These are phyloP conservation scores for Xanthoparmelia taractica DNA, from an alignment of 495 filamentous ascomycete species.

Conservation along the genomic window DNA sequence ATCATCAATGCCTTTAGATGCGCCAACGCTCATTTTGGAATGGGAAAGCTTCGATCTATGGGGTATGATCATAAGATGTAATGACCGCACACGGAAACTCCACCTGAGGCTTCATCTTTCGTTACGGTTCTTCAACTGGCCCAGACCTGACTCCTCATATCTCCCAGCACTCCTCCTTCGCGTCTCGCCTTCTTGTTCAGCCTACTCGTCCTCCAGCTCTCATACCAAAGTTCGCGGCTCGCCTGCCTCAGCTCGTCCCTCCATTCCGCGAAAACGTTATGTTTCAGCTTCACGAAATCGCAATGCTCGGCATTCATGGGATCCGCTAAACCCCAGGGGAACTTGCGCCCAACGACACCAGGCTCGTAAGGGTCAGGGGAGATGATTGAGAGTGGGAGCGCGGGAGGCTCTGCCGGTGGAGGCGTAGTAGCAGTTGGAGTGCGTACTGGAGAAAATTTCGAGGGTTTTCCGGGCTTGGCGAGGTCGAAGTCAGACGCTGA, in stretches of 20 bases:
- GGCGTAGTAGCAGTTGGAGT: conserved; percentile 13
- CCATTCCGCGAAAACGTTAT: conserved; percentile 91
- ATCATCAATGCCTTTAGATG: conserved; percentile 8
- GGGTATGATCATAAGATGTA: conserved; percentile 22
- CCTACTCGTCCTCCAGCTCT: conserved; percentile 82
- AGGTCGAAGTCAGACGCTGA: conserved; percentile 43
- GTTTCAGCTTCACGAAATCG: conserved; percentile 85
- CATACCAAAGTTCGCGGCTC: conserved; percentile 90
- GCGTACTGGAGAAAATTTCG: conserved; percentile 42
- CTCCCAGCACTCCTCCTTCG: conserved; percentile 16
- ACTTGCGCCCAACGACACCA: conserved; percentile 67
- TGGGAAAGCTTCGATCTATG: conserved; percentile 3
- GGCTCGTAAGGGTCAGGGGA: conserved; percentile 87
- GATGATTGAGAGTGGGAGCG: conserved; percentile 83
- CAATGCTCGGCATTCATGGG: conserved; percentile 87
- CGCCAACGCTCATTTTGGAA: not conserved
- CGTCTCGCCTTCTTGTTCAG: conserved; percentile 39
- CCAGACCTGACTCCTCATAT: conserved; percentile 12
- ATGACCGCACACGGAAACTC: conserved; percentile 7
- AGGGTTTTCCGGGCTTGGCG: conserved; percentile 20
- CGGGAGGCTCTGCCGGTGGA: conserved; percentile 29
- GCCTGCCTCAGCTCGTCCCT: conserved; percentile 82
- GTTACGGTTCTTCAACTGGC: not conserved
- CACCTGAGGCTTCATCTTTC: not conserved
- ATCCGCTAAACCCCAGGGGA: conserved; percentile 95